Percentiles rank a stretch among this genome's conserved stretches.
phyloP scores from a whole-genome alignment of 805 yeast genomes.

The Candida incommunis region DNA sequence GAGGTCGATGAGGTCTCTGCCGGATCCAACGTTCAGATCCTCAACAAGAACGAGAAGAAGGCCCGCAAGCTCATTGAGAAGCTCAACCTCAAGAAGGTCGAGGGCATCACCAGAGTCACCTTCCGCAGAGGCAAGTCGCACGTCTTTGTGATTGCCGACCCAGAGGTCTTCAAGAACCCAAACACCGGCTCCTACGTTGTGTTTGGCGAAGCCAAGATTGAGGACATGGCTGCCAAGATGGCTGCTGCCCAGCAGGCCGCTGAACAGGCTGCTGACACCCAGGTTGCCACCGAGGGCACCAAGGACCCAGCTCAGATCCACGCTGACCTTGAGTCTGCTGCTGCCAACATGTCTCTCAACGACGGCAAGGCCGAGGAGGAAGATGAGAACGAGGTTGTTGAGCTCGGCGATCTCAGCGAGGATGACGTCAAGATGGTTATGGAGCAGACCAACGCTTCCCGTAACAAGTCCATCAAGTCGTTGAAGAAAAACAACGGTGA shows the following conservation, averaged over 20 bases:
- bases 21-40: conserved; percentile 69
- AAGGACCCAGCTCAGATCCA: conserved; percentile 17
- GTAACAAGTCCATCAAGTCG: conserved; percentile 85
- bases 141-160: conserved; percentile 79
- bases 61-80: conserved; percentile 83
- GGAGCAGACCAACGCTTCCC: conserved; percentile 83
- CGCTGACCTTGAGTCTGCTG: conserved; percentile 21
- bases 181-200: conserved; percentile 89
- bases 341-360: conserved; percentile 12
- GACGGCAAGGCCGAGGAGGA: conserved; percentile 36
- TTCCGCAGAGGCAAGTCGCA: conserved; percentile 87
- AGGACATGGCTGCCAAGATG: conserved; percentile 78
- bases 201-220: conserved; percentile 95
- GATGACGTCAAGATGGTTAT: conserved; percentile 76
- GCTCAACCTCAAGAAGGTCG: conserved; percentile 78
- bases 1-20: conserved; percentile 63
- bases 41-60: conserved; percentile 87
- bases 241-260: conserved; percentile 27
- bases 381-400: conserved; percentile 62
- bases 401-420: conserved; percentile 69
- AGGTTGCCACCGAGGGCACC: conserved; percentile 25
- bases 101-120: conserved; percentile 90
- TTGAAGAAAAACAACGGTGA: conserved; percentile 81
- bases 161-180: conserved; percentile 88
- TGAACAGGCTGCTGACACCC: conserved; percentile 24